Evolutionary conservation across 371 early-diverging fungal species (phyloP).

Genomic region (Massospora cicadina): DNA sequence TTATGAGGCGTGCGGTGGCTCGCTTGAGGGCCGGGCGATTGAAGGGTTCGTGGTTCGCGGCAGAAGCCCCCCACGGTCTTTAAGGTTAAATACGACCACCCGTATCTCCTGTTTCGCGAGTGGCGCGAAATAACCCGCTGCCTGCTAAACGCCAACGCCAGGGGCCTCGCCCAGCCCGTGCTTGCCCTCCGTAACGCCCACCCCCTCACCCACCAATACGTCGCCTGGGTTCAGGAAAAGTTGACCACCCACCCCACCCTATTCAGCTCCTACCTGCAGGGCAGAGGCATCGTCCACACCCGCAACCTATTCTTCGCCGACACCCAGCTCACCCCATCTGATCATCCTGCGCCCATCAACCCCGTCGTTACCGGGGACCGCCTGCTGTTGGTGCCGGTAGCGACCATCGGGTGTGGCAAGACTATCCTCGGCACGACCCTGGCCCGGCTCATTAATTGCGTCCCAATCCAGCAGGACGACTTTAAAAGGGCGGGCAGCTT

Average conservation of each 20-base stretch:
- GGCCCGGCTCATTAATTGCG: background rate
- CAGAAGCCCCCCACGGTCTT: constrained; percentile 40
- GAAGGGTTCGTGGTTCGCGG: constrained; percentile 93
- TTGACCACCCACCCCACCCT: constrained; percentile 39
- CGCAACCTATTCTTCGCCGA: constrained; percentile 48
- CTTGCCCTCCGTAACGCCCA: constrained; percentile 27
- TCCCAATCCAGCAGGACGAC: constrained; percentile 4
- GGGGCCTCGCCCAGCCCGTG: constrained; percentile 13
- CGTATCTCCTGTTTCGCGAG: constrained; percentile 84
- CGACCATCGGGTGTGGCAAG: constrained; percentile 46
- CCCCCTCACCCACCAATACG: constrained; percentile 42
- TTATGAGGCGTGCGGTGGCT: constrained; percentile 41
- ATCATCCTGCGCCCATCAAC: background rate
- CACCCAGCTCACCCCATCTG: constrained; percentile 1
- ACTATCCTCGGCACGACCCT: background rate
- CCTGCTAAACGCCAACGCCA: constrained; percentile 18
- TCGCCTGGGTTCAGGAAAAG: constrained; percentile 50
- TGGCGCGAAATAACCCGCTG: constrained; percentile 78
- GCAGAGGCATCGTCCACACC: constrained; percentile 60
- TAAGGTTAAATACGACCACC: constrained; percentile 85
- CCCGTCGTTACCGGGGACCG: constrained; percentile 10
- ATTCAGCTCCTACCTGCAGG: constrained; percentile 38
- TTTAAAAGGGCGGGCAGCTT: background rate
- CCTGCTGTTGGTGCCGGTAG: constrained; percentile 47
- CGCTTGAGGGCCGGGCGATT: constrained; percentile 41